Evolutionary conservation across 768 basidiomycete genomes (phyloP).

Genomic region (Chalciporus chontae): DNA sequence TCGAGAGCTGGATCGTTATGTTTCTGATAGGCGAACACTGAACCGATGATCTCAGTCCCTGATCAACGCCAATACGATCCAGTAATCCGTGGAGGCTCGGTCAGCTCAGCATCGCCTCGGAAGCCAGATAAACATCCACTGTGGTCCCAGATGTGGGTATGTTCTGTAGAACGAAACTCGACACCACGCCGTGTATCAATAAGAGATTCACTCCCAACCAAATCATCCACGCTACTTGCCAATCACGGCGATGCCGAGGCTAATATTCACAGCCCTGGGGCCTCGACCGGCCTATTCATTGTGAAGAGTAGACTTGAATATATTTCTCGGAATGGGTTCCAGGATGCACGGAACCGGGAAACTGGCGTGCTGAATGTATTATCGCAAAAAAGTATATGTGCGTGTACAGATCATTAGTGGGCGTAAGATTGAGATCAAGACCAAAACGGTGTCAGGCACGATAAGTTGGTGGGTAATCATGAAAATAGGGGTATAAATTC

Average conservation of each 20-base stretch:
- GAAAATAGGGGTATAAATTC: slow-evolving; percentile 33
- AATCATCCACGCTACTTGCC: slow-evolving; percentile 3
- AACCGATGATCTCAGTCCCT: slow-evolving; percentile 6
- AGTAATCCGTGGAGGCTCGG: background rate
- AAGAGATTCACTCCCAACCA: background rate
- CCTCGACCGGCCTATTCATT: slow-evolving; percentile 7
- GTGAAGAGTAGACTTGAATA: slow-evolving; percentile 8
- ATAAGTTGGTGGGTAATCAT: slow-evolving; percentile 27
- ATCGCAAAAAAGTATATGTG: slow-evolving; percentile 17
- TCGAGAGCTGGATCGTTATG: slow-evolving; percentile 5
- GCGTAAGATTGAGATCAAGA: slow-evolving; percentile 17
- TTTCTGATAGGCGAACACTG: slow-evolving; percentile 13
- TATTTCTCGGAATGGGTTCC: slow-evolving; percentile 8
- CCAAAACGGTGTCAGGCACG: slow-evolving; percentile 11
- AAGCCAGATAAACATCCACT: background rate
- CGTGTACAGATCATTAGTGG: slow-evolving; percentile 28
- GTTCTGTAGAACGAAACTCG: slow-evolving; percentile 19
- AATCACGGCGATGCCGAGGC: slow-evolving; percentile 17
- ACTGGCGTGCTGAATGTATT: background rate
- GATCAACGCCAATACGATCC: slow-evolving; percentile 5
- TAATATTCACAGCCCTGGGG: slow-evolving; percentile 4
- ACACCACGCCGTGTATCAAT: background rate
- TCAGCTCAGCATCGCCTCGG: slow-evolving; percentile 17
- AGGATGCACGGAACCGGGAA: slow-evolving; percentile 4
- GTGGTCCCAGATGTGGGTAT: slow-evolving; percentile 25